A percentile compares a stretch with the other conserved stretches of the same genome.
phyloP scores from a whole-genome alignment of 768 basidiomycete genomes.

The Lyophyllum atratum region DNA sequence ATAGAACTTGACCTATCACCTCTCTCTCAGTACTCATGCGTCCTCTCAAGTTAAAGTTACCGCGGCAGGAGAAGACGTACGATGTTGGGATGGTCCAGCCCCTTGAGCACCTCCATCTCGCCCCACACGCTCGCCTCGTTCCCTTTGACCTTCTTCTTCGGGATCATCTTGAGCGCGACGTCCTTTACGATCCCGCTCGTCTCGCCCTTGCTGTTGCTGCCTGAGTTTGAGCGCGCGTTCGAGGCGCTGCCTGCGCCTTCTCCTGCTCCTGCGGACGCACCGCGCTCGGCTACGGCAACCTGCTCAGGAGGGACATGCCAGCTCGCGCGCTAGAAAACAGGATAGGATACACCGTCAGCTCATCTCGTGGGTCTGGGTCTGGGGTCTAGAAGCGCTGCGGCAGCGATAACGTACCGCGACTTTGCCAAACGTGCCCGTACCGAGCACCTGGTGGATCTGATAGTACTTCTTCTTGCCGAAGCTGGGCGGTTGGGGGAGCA shows the following conservation, averaged over 20 bases:
- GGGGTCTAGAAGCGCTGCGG: too few species aligned
- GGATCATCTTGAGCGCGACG: constrained; percentile 87
- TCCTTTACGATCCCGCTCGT: constrained; percentile 55
- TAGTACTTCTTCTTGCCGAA: constrained; percentile 87
- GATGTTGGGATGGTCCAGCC: constrained; percentile 89
- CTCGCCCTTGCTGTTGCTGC: constrained; percentile 8
- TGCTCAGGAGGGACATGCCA: constrained; percentile 76
- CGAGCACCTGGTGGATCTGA: constrained; percentile 71
- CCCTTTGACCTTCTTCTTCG: constrained; percentile 94
- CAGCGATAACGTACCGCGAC: constrained; percentile 65
- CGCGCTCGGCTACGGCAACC: constrained; percentile 53
- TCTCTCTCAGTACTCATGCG: too few species aligned
- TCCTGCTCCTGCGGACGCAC: constrained; percentile 45
- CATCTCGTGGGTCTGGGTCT: neutral
- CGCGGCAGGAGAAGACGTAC: constrained; percentile 43
- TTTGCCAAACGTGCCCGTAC: constrained; percentile 88
- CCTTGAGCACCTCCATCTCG: constrained; percentile 93
- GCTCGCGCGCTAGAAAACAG: constrained; percentile 57
- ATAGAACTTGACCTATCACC: constrained; percentile 83
- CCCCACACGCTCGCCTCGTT: constrained; percentile 87
- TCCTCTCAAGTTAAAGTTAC: too few species aligned
- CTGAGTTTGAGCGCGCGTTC: neutral
- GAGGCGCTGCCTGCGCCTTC: neutral
- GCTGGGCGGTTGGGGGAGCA: constrained; percentile 83
- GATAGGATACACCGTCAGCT: neutral